Base-by-base conservation (phyloP, 1,284 basidiomycete species). In the Athelia psychrophila region DNA sequence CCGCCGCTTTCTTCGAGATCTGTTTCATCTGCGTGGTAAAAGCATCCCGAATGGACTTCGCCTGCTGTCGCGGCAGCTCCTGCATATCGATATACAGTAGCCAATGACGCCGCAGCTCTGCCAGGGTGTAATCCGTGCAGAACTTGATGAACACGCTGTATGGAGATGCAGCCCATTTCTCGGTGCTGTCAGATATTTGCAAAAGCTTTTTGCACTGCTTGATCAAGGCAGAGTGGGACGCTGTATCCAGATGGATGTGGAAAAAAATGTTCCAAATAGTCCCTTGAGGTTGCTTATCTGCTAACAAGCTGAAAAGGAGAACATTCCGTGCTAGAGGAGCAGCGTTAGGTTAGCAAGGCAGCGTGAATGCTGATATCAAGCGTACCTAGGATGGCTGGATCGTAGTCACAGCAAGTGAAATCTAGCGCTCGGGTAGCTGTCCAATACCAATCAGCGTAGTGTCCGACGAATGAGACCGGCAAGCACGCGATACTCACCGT, bases 351-450 rank as follows among this genome's bases (percentile, higher is more conserved):
- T 24, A 35, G 1, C 46, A 6, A 23, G 45, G 5, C 5, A 9
- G 27, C n/a, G 24, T 18, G 30, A 36, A 20, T 49, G 30, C n/a
- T n/a, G 42, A 40, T 53, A 24, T 12, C 27, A 23, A 22, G 52
- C 61, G 38, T 53, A 82, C 84, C 81, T n/a, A 86, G 61, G 1
- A 84, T 66, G 0, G 75, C 83, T 2, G 81, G 75, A 36, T 86
- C 83, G 15, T 70, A 57, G 61, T 85, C 83, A 51, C 78, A 80
- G 52, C 83, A 86, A 1, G 83, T 85, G 51, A 85, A 71, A 55
- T 85, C 83, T 13, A 83, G 56, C 12, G 54, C 63, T 18, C 78
- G 72, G 5, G 59, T 50, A 22, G 54, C 73, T 76, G 51, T 13
- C 22, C 33, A 16, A 45, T 22, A 22, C 35, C 24, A n/a, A 33